phyloP scores from a whole-genome alignment of 2,329 filamentous ascomycete species.

The Fusarium pseudoanthophilum region DNA sequence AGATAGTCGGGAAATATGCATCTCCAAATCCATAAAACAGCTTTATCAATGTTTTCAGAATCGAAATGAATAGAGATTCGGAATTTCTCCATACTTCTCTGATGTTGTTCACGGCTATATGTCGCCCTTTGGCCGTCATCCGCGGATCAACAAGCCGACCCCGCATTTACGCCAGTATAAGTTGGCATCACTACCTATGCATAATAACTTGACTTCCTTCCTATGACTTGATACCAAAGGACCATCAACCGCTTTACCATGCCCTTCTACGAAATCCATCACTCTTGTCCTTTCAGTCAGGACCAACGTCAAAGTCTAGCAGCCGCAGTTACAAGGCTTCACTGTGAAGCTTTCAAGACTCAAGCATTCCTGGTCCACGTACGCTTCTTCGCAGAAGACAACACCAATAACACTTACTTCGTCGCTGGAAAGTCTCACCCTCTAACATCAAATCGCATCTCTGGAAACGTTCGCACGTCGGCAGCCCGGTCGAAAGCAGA shows the following conservation, averaged over 20 bases:
- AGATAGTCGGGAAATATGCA: accelerated
- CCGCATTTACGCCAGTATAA: not conserved
- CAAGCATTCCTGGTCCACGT: constrained; percentile 35
- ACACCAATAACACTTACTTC: constrained; percentile 16
- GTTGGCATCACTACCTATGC: not conserved
- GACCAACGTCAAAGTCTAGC: constrained; percentile 22
- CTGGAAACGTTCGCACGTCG: constrained; percentile 31
- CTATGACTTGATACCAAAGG: not conserved
- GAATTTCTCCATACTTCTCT: not conserved
- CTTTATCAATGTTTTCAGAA: not conserved
- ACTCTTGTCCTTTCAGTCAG: constrained; percentile 18
- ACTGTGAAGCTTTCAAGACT: constrained; percentile 28
- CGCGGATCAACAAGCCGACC: not conserved
- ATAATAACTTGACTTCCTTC: not conserved
- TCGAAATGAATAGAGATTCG: not conserved
- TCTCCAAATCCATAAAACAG: not conserved
- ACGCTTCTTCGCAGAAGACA: constrained; percentile 13
- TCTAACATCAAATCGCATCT: constrained; percentile 21
- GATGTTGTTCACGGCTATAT: not conserved
- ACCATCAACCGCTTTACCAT: not conserved
- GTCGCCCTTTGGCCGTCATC: not conserved
- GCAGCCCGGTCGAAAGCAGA: not conserved
- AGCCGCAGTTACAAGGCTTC: constrained; percentile 18
- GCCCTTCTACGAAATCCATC: constrained; percentile 35
- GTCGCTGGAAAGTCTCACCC: constrained; percentile 16